Percentiles rank a stretch among this genome's conserved stretches.
Evolutionary conservation across 2,329 filamentous ascomycete species (phyloP).

Genomic region (Albifimbria verrucaria): DNA sequence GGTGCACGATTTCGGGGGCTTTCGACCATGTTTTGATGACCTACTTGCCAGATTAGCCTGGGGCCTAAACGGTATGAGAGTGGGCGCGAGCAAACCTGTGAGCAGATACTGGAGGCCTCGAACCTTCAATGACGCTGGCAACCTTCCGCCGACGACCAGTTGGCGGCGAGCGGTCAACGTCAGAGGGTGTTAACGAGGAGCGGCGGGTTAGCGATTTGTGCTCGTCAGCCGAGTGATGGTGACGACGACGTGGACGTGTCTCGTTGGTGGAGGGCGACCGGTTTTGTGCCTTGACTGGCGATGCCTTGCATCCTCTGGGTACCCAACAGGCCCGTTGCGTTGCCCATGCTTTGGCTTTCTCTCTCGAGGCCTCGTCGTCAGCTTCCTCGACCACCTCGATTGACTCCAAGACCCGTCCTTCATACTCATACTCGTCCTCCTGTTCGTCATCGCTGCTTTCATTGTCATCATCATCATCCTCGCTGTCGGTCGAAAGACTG

Average conservation of each 20-base stretch:
- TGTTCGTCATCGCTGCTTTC: conserved; percentile 11
- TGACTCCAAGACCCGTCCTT: conserved; percentile 2
- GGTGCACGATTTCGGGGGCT: conserved; percentile 12
- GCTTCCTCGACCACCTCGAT: conserved; percentile 25
- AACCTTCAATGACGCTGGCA: conserved; percentile 27
- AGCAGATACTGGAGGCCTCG: conserved; percentile 30
- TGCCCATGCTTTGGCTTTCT: conserved; percentile 1
- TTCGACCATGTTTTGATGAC: conserved; percentile 4
- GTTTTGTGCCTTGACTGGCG: conserved; percentile 16
- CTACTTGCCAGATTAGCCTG: neutral
- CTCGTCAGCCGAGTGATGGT: conserved; percentile 19
- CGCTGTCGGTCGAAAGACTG: conserved; percentile 1
- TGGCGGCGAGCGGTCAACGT: conserved; percentile 25
- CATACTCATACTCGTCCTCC: neutral
- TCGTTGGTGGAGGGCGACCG: conserved; percentile 19
- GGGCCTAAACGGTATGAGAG: neutral
- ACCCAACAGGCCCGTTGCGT: neutral
- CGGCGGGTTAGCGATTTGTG: conserved; percentile 23
- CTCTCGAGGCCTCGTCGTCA: conserved; percentile 12
- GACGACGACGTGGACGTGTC: conserved; percentile 17
- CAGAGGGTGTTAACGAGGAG: conserved; percentile 21
- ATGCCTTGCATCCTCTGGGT: conserved; percentile 14
- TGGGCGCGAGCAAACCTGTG: conserved; percentile 21
- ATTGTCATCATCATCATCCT: neutral
- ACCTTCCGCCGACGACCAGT: conserved; percentile 20